Percentiles rank a stretch among this genome's conserved stretches.
Evolutionary conservation across 305 asterid genomes (phyloP).

Genomic region (Fraxinus platypoda): DNA sequence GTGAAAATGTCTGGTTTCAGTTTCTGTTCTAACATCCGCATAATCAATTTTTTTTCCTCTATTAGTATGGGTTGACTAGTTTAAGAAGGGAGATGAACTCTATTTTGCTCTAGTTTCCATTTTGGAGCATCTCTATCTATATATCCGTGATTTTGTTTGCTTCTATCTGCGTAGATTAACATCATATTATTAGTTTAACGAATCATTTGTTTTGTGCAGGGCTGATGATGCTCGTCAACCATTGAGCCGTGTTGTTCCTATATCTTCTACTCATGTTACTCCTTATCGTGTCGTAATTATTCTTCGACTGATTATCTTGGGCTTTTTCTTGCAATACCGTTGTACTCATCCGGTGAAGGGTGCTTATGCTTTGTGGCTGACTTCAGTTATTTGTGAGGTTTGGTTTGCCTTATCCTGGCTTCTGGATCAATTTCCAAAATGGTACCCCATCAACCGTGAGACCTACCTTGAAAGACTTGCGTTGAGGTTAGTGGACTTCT

Average conservation of each 20-base stretch:
- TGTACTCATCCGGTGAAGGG: conserved; percentile 65
- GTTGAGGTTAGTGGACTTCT: conserved; percentile 46
- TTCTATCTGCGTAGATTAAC: background rate
- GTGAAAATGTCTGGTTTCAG: background rate
- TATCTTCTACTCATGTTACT: conserved; percentile 41
- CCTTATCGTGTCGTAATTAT: conserved; percentile 60
- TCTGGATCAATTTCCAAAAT: conserved; percentile 76
- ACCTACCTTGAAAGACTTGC: conserved; percentile 77
- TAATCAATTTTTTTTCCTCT: background rate
- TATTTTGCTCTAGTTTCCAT: background rate
- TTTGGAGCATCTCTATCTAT: background rate
- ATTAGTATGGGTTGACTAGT: background rate
- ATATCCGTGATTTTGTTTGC: background rate
- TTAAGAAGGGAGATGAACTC: background rate
- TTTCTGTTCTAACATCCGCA: conserved; percentile 5
- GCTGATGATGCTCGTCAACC: conserved; percentile 55
- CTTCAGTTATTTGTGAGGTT: conserved; percentile 75
- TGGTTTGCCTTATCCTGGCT: conserved; percentile 88
- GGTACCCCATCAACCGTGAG: conserved; percentile 74
- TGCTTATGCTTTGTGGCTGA: conserved; percentile 77
- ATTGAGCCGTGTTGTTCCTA: conserved; percentile 43
- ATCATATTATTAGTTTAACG: background rate
- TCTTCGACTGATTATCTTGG: conserved; percentile 67
- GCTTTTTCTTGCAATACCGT: conserved; percentile 75
- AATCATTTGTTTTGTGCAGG: conserved; percentile 28